Conservation (phyloP, 129 eudicot species). For the Lonicera japonica region DNA sequence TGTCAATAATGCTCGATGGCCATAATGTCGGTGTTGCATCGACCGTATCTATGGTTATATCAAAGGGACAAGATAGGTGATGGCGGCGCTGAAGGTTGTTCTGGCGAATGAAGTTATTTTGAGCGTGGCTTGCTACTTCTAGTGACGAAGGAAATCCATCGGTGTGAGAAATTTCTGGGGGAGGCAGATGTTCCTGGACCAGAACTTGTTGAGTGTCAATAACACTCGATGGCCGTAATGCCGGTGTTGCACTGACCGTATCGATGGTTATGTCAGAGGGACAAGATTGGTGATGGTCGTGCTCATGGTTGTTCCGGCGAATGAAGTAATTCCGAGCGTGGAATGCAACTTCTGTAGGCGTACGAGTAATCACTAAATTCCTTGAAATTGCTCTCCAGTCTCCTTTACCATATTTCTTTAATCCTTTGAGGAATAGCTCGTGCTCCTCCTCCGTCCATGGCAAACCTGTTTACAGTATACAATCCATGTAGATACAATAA, state of each 20-base stretch:
- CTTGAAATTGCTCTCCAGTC: slow-evolving; percentile 64
- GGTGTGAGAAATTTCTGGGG: neutral
- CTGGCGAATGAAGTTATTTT: slow-evolving; percentile 9
- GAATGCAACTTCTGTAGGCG: too few relatives aligned
- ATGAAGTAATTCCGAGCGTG: slow-evolving; percentile 64
- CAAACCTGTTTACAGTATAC: slow-evolving; percentile 38
- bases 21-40: too few relatives aligned
- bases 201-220: neutral
- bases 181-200: neutral
- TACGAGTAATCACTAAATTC: slow-evolving; percentile 47
- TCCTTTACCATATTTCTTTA: slow-evolving; percentile 55
- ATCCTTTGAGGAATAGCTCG: slow-evolving; percentile 41
- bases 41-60: slow-evolving; percentile 17
- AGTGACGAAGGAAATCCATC: neutral
- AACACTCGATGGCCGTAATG: neutral
- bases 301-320: slow-evolving; percentile 40
- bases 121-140: slow-evolving; percentile 3
- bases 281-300: slow-evolving; percentile 53
- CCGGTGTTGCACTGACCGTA: slow-evolving; percentile 23
- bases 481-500: too few relatives aligned
- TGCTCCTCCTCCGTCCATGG: too few relatives aligned
- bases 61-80: slow-evolving; percentile 4
- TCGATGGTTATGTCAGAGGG: slow-evolving; percentile 53
- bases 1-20: slow-evolving; percentile 11
- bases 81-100: slow-evolving; percentile 7